Percentiles rank a stretch among this genome's conserved stretches.
Conservation (phyloP, 768 basidiomycete species). For the Lentinula boryana region DNA sequence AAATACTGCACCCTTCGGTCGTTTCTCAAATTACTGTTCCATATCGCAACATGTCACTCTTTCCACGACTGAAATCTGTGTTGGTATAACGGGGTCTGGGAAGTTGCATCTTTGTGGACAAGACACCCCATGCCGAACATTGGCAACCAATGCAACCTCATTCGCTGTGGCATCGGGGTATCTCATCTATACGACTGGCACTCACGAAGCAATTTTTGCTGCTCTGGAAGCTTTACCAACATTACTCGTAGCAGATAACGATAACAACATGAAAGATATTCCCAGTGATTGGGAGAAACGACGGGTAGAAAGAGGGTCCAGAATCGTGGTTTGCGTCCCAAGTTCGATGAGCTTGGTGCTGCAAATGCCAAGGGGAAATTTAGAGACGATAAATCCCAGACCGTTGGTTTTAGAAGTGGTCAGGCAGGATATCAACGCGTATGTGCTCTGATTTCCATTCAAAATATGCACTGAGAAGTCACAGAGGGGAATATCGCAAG, state of each 20-base stretch:
- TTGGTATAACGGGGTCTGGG: conserved; percentile 62
- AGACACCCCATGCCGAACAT: conserved; percentile 15
- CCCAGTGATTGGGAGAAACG: conserved; percentile 54
- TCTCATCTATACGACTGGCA: conserved; percentile 77
- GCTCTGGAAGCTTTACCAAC: conserved; percentile 33
- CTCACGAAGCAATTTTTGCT: conserved; percentile 76
- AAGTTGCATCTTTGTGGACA: conserved; percentile 51
- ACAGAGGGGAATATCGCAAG: conserved; percentile 71
- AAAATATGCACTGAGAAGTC: not conserved
- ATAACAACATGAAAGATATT: conserved; percentile 22
- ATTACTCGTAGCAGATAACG: conserved; percentile 17
- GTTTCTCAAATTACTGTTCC: not conserved
- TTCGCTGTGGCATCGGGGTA: conserved; percentile 70
- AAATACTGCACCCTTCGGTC: conserved; percentile 6
- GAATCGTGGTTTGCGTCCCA: conserved; percentile 84
- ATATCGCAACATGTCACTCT: not conserved
- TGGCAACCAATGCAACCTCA: conserved; percentile 61
- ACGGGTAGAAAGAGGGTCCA: conserved; percentile 82
- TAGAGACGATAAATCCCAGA: conserved; percentile 93
- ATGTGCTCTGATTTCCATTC: conserved; percentile 20
- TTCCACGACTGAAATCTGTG: conserved; percentile 25
- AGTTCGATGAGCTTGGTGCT: conserved; percentile 85
- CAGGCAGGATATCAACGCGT: conserved; percentile 67
- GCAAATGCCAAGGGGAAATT: conserved; percentile 96
- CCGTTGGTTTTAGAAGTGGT: conserved; percentile 87